Conservation (phyloP, 371 early-diverging fungal genomes). For the Smittium culicis region DNA sequence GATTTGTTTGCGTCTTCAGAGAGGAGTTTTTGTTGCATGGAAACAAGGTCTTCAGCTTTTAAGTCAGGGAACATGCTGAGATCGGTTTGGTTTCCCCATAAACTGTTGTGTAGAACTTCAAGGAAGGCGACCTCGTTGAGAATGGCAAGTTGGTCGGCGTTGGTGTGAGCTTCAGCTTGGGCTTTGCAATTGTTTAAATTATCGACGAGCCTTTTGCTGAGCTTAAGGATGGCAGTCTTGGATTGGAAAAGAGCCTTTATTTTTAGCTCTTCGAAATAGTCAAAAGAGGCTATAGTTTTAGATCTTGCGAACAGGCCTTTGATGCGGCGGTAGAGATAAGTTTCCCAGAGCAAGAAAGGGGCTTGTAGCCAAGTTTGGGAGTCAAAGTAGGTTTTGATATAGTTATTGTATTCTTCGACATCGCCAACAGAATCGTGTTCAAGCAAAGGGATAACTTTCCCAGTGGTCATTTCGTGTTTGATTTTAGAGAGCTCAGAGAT, state of each 20-base stretch:
- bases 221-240: constrained; percentile 41
- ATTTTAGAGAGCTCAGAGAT: constrained; percentile 42
- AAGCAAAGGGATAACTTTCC: constrained; percentile 37
- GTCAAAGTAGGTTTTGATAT: constrained; percentile 37
- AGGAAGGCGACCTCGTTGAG: constrained; percentile 36
- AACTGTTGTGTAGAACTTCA: constrained; percentile 53
- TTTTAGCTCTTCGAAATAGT: constrained; percentile 62
- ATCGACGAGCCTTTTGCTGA: constrained; percentile 41
- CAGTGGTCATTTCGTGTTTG: constrained; percentile 50
- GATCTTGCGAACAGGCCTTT: constrained; percentile 43
- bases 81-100: constrained; percentile 88
- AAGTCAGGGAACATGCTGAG: constrained; percentile 62
- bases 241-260: constrained; percentile 49
- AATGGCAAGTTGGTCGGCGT: constrained; percentile 24
- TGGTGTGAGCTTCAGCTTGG: constrained; percentile 13
- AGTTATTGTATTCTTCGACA: constrained; percentile 44
- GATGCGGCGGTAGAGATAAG: constrained; percentile 70
- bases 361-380: constrained; percentile 47
- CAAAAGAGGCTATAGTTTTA: constrained; percentile 45
- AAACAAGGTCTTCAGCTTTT: constrained; percentile 47
- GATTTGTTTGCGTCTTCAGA: constrained; percentile 19
- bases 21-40: constrained; percentile 41
- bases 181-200: constrained; percentile 12
- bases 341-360: constrained; percentile 68
- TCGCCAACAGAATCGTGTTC: constrained; percentile 41